Conservation (phyloP, 345 rosid species). For the Brassica carinata region DNA sequence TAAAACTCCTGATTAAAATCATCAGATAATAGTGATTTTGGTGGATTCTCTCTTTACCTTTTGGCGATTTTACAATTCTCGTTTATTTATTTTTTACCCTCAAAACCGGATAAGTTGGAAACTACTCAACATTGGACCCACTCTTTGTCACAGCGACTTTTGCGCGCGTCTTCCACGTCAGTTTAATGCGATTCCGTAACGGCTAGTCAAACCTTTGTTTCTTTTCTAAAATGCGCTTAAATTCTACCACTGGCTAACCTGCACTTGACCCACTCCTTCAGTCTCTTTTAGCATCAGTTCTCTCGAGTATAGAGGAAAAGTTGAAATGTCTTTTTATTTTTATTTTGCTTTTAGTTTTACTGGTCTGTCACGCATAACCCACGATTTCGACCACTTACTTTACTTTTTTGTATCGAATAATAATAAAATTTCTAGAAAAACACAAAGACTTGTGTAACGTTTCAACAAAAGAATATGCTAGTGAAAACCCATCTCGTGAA, state of each 20-base stretch:
- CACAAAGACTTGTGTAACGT: neutral
- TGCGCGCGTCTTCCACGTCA: constrained; percentile 88
- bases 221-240: constrained; percentile 1
- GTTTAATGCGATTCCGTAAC: constrained; percentile 6
- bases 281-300: constrained; percentile 12
- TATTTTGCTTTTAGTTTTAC: constrained; percentile 29
- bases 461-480: constrained; percentile 13
- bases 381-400: constrained; percentile 28
- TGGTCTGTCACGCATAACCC: constrained; percentile 41
- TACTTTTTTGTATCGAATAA: constrained; percentile 12
- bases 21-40: neutral
- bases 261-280: constrained; percentile 26
- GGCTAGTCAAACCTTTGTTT: constrained; percentile 28
- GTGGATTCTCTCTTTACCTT: neutral
- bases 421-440: constrained; percentile 4
- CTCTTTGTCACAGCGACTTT: constrained; percentile 56
- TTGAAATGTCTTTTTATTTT: constrained; percentile 6
- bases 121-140: constrained; percentile 10
- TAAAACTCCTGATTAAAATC: neutral
- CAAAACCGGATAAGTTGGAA: neutral
- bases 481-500: constrained; percentile 11
- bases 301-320: constrained; percentile 35
- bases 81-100: neutral
- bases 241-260: constrained; percentile 12
- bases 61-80: neutral